Conservation (phyloP, 306 rosid species). For the Bauhinia variegata region DNA sequence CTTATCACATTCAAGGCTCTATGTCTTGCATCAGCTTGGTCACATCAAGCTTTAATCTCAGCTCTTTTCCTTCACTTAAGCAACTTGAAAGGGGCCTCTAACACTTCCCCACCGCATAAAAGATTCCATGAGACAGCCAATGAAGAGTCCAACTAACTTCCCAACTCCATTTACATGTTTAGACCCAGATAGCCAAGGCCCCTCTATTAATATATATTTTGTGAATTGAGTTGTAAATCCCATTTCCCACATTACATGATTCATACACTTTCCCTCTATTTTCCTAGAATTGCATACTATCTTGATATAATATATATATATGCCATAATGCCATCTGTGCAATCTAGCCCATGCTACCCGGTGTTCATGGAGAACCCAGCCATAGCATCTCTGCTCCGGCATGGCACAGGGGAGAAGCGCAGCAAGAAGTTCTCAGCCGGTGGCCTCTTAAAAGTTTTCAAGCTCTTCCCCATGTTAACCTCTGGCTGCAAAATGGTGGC, state of each 20-base stretch:
- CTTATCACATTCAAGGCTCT: slow-evolving; percentile 64
- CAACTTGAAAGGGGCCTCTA: slow-evolving; percentile 33
- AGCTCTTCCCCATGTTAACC: slow-evolving; percentile 84
- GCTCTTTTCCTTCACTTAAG: slow-evolving; percentile 42
- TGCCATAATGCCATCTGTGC: slow-evolving; percentile 64
- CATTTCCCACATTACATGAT: slow-evolving; percentile 19
- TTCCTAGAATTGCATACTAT: slow-evolving; percentile 15
- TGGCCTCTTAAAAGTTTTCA: slow-evolving; percentile 72
- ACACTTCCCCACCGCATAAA: slow-evolving; percentile 37
- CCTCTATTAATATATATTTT: slow-evolving; percentile 19
- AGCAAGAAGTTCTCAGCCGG: slow-evolving; percentile 49
- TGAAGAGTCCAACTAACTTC: slow-evolving; percentile 51
- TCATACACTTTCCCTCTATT: background rate
- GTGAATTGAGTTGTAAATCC: slow-evolving; percentile 17
- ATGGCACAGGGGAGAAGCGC: slow-evolving; percentile 45
- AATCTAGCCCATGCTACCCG: slow-evolving; percentile 67
- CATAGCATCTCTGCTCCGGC: slow-evolving; percentile 66
- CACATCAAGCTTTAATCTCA: slow-evolving; percentile 62
- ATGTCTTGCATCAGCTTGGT: slow-evolving; percentile 62
- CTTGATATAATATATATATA: slow-evolving; percentile 14
- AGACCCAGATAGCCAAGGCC: slow-evolving; percentile 31
- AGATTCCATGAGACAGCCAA: slow-evolving; percentile 55
- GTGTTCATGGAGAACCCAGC: slow-evolving; percentile 71
- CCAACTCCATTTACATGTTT: slow-evolving; percentile 28
- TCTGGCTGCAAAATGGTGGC: slow-evolving; percentile 98